Conservation (phyloP, 371 early-diverging fungal species). For the Saksenaea vasiformis region DNA sequence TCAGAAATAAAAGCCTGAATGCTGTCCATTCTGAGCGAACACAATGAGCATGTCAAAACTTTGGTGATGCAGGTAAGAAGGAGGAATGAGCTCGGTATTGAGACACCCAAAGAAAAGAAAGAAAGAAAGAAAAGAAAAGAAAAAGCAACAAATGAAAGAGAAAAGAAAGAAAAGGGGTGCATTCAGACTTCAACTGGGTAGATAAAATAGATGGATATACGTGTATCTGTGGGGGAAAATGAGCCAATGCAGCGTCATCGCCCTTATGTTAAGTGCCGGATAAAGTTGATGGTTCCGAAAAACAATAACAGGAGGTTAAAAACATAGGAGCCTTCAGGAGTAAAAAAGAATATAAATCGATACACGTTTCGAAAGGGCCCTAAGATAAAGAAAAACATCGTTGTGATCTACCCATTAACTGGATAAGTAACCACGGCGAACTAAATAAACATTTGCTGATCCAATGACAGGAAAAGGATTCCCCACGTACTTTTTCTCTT, state of each 20-base stretch:
- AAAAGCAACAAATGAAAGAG: background rate
- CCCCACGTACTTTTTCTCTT: background rate
- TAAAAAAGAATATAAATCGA: background rate
- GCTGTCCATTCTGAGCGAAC: slow-evolving; percentile 16
- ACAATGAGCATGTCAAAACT: slow-evolving; percentile 21
- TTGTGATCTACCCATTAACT: background rate
- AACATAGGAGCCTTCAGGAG: slow-evolving; percentile 5
- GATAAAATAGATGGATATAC: slow-evolving; percentile 6
- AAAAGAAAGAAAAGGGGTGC: slow-evolving; percentile 8
- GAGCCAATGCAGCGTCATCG: background rate
- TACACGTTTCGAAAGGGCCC: slow-evolving; percentile 5
- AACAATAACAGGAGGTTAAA: slow-evolving; percentile 5
- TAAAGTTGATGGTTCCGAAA: slow-evolving; percentile 1
- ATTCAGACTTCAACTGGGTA: slow-evolving; percentile 7
- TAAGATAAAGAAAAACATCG: background rate
- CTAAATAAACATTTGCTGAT: background rate
- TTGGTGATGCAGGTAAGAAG: slow-evolving; percentile 1
- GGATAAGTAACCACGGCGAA: too few relatives aligned
- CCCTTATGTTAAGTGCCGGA: background rate
- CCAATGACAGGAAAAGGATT: background rate
- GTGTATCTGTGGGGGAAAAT: background rate
- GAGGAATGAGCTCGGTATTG: background rate
- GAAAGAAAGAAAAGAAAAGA: slow-evolving; percentile 10
- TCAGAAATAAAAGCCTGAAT: slow-evolving; percentile 26
- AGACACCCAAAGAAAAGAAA: background rate